phyloP scores from a whole-genome alignment of 1,284 basidiomycete species.

The Austroboletus niveus region DNA sequence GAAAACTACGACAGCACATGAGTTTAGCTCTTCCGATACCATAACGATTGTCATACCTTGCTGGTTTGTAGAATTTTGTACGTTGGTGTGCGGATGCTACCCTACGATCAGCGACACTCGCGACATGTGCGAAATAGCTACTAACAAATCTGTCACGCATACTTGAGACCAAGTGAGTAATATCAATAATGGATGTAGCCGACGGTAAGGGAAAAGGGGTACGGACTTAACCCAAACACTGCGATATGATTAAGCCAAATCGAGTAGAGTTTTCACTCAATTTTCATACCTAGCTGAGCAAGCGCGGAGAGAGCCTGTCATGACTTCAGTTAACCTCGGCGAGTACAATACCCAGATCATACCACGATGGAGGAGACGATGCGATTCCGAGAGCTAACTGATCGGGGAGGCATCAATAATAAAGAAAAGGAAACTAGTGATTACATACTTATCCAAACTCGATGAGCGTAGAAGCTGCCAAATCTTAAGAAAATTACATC shows the following conservation, averaged over 20 bases:
- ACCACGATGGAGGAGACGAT: conserved; percentile 19
- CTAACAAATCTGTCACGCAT: conserved; percentile 3
- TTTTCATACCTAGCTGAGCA: conserved; percentile 15
- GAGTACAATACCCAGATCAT: not conserved
- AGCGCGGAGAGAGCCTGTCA: conserved; percentile 8
- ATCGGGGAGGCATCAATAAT: not conserved
- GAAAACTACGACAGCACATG: conserved; percentile 1
- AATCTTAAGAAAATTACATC: not conserved
- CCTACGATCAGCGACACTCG: not conserved
- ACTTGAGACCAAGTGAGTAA: conserved; percentile 4
- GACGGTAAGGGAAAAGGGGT: not conserved
- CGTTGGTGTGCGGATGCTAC: conserved; percentile 9
- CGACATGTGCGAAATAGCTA: not conserved
- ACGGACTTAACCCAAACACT: conserved; percentile 22
- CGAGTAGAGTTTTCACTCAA: not conserved
- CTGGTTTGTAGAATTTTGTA: not conserved
- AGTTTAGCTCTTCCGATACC: not conserved
- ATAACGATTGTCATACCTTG: conserved; percentile 3
- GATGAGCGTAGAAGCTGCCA: conserved; percentile 25
- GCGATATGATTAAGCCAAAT: not conserved
- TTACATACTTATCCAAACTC: conserved; percentile 29
- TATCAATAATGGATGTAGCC: too few species aligned
- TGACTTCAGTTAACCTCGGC: not conserved
- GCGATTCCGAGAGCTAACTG: conserved; percentile 23
- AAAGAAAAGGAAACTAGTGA: not conserved